These are phyloP conservation scores for Suillus spraguei DNA, from an alignment of 768 basidiomycete species.

Conservation along the genomic window DNA sequence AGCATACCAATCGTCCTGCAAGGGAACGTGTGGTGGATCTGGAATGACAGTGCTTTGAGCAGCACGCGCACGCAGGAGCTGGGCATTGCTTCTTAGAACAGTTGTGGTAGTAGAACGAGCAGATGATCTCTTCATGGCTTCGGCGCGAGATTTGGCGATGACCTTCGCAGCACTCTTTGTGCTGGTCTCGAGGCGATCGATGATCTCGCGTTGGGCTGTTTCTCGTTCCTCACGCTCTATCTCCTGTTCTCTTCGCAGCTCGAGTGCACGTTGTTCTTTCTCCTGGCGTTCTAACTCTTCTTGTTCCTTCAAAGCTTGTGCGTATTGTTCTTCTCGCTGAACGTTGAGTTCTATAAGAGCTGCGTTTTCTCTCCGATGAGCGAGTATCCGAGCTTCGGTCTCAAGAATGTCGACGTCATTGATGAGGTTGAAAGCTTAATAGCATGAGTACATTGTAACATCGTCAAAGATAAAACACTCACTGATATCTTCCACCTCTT, in stretches of 20 bases:
- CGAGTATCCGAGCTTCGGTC: conserved; percentile 83
- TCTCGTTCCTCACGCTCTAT: conserved; percentile 78
- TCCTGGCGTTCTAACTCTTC: conserved; percentile 80
- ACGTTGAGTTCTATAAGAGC: conserved; percentile 82
- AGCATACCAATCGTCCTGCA: conserved; percentile 75
- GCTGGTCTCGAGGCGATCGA: conserved; percentile 80
- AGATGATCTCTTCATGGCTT: conserved; percentile 61
- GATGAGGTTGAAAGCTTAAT: conserved; percentile 90
- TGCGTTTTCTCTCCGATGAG: conserved; percentile 81
- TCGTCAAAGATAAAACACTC: conserved; percentile 24
- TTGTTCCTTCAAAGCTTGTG: conserved; percentile 69
- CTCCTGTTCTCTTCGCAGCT: conserved; percentile 68
- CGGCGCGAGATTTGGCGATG: conserved; percentile 67
- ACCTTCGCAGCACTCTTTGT: conserved; percentile 70
- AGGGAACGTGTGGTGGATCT: conserved; percentile 78
- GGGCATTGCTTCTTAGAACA: conserved; percentile 46
- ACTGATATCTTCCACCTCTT: conserved; percentile 94
- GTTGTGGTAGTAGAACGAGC: conserved; percentile 51
- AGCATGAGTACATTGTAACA: background rate
- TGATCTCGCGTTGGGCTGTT: conserved; percentile 70
- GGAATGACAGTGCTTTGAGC: conserved; percentile 67
- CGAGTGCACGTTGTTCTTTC: conserved; percentile 67
- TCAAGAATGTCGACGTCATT: conserved; percentile 79
- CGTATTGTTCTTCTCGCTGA: conserved; percentile 79
- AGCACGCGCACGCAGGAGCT: conserved; percentile 61